Base-by-base conservation (phyloP, 352 stramenopile species). In the Phytopythium sindhum region DNA sequence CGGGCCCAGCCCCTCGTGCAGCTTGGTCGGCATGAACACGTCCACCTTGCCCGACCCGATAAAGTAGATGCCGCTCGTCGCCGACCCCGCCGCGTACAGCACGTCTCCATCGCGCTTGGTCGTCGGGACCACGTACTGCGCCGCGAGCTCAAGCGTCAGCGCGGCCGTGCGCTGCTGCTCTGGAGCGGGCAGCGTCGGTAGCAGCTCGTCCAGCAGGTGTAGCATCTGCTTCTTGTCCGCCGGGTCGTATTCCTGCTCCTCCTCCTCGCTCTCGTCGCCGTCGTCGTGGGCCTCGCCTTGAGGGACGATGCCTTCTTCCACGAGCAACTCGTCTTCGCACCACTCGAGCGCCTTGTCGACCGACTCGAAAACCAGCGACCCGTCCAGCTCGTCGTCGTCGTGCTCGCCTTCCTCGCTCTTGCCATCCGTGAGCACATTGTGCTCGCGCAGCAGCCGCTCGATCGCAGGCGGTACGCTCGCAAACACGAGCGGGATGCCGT, bases 11-110 rank as follows among this genome's bases (percentile, higher is more conserved):
- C 82, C 69, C 66, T 95, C 84, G 66, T 93, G 80, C 29, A 89
- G 74, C 51, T 77, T 93, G 44, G 81, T 90, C 17, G 87, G 87
- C 61, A 95, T 74, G 65, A 91, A 95, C 12, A 93, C 87, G 61
- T 95, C 87, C 14, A 95, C 72, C 47, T 93, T 92, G 68, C 87
- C 87, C 44, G 88, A 93, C 12, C 83, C 87, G 57, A 95, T 81
- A 61, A 95, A 92, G 73, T 87, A 93, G 31, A 91, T 74, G 28
- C 87, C 87, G 12, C 79, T 74, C 2, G 93, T 84, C 9, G 74
- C 63, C 28, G 71, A 69, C 28, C 87, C 87, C 26, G 82, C 84
- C 28, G 72, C 69, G 66, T 95, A 95, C 26, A 93, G 66, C 15
- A 80, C 81, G 31, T 95, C 80, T 14, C 83, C 81, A 33, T 79